Base-by-base conservation (phyloP, 257 asterid species). In the Solanum appendiculatum region DNA sequence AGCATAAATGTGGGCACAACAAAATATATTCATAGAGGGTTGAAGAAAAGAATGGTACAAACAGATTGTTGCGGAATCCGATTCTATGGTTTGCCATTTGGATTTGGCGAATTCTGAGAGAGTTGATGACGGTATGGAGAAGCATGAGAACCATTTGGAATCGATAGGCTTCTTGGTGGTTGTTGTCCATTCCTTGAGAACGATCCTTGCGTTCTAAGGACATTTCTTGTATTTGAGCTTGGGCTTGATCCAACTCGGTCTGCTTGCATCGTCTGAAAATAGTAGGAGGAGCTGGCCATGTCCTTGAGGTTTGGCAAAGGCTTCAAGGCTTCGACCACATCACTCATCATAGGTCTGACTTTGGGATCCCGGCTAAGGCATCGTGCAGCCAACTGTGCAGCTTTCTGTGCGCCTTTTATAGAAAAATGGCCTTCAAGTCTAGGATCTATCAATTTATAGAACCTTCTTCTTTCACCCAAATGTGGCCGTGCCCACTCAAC, bases 401-500 rank as follows among this genome's bases (percentile, higher is more conserved):
- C 98, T 87, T 94, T 94, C 86, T 94, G 98, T 44, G 99, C 97
- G 69, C 98, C 99, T 90, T 93, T 97, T 23, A 97, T 90, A 0
- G 99, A 97, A 83, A 94, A 97, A 89, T 94, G 98, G n/a, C 98
- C 99, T 89, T 97, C 98, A 1, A 97, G 98, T 20, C 94, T 94
- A 31, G 99, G 98, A 88, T 97, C 99, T 92, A 97, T 94, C 86
- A 97, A 51, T 48, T 95, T 94, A 80, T 94, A 94, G 86, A 95
- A 94, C 77, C 92, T 94, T 36, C 92, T 93, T 90, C 93, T 91
- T 86, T 97, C 98, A 3, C 91, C 89, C 36, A 97, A 93, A 88
- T 93, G 95, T 25, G 98, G 98, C 84, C 99, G 86, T 20, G 99
- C 98, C 98, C 98, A 97, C 88, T 94, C 98, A 64, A 97, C 98